A percentile compares a stretch with the other conserved stretches of the same genome.
Evolutionary conservation across 202 grass and related monocot species (phyloP).

Genomic region (Panicum hallii): DNA sequence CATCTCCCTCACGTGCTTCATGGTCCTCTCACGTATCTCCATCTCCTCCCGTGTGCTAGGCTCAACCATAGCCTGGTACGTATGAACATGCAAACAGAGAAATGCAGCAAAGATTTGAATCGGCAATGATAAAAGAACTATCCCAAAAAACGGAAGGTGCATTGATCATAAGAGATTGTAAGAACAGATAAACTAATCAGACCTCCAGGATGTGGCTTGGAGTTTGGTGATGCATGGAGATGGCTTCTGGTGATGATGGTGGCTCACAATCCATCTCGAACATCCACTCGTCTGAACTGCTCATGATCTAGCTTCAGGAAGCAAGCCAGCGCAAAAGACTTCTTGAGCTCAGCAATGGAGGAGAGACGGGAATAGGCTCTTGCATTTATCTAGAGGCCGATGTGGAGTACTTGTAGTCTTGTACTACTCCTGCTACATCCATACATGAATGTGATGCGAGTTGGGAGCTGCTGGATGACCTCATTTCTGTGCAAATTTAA

Average conservation of each 20-base stretch:
- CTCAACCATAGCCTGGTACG: slow-evolving; percentile 46
- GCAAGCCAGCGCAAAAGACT: slow-evolving; percentile 8
- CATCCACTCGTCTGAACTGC: slow-evolving; percentile 42
- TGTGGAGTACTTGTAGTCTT: slow-evolving; percentile 6
- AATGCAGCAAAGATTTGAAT: background rate
- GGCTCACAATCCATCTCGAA: slow-evolving; percentile 56
- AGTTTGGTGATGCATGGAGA: slow-evolving; percentile 30
- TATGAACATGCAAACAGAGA: background rate
- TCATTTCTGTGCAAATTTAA: slow-evolving; percentile 46
- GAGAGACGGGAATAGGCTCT: background rate
- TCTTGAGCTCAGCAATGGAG: slow-evolving; percentile 24
- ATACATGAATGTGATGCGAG: slow-evolving; percentile 54
- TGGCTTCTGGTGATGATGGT: slow-evolving; percentile 15
- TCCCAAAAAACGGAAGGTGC: too few relatives aligned
- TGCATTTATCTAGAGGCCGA: slow-evolving; percentile 50
- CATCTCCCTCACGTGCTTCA: slow-evolving; percentile 52
- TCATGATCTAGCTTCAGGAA: slow-evolving; percentile 37
- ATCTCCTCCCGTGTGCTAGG: slow-evolving; percentile 48
- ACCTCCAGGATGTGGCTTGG: slow-evolving; percentile 55
- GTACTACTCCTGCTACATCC: slow-evolving; percentile 32
- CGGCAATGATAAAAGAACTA: background rate
- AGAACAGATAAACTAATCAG: background rate
- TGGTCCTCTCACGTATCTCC: slow-evolving; percentile 49
- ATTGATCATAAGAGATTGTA: background rate
- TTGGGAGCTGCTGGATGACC: slow-evolving; percentile 24